phyloP scores from a whole-genome alignment of 805 yeast species.

The Kodamaea hsintzibuensis region DNA sequence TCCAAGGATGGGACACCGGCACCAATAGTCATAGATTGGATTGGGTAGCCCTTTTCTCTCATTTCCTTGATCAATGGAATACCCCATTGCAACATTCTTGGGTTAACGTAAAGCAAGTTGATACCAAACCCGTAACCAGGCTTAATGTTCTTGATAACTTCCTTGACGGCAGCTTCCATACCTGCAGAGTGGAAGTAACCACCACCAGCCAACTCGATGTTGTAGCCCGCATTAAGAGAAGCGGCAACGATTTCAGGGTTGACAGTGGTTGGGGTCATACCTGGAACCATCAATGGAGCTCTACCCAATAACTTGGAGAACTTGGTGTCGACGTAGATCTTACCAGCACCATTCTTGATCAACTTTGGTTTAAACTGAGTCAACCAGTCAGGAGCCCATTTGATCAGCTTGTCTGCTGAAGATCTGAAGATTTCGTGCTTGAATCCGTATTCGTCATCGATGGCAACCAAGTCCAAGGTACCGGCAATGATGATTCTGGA shows the following conservation, averaged over 20 bases:
- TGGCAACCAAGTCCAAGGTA: constrained; percentile 63
- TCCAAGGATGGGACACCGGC: constrained; percentile 99
- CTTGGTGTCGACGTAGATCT: constrained; percentile 87
- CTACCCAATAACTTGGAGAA: constrained; percentile 89
- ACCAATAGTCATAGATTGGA: constrained; percentile 95
- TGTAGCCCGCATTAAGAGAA: constrained; percentile 93
- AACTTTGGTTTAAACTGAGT: constrained; percentile 84
- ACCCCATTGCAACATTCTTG: constrained; percentile 98
- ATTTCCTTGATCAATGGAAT: constrained; percentile 90
- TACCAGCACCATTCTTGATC: constrained; percentile 68
- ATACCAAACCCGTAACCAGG: constrained; percentile 92
- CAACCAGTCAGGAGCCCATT: constrained; percentile 90
- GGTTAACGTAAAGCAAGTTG: constrained; percentile 93
- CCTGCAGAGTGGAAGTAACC: constrained; percentile 81
- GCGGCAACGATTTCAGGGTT: constrained; percentile 93
- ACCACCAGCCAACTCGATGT: constrained; percentile 98
- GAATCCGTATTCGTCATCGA: constrained; percentile 88
- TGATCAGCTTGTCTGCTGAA: constrained; percentile 55
- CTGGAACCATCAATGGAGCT: constrained; percentile 97
- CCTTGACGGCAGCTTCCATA: constrained; percentile 74
- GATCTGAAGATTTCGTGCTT: constrained; percentile 91
- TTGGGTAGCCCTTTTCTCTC: constrained; percentile 91
- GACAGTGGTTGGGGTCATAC: constrained; percentile 99
- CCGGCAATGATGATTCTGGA: constrained; percentile 93
- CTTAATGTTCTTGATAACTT: constrained; percentile 61